Conservation (phyloP, 2,329 filamentous ascomycete genomes). For the Nemania sp. region DNA sequence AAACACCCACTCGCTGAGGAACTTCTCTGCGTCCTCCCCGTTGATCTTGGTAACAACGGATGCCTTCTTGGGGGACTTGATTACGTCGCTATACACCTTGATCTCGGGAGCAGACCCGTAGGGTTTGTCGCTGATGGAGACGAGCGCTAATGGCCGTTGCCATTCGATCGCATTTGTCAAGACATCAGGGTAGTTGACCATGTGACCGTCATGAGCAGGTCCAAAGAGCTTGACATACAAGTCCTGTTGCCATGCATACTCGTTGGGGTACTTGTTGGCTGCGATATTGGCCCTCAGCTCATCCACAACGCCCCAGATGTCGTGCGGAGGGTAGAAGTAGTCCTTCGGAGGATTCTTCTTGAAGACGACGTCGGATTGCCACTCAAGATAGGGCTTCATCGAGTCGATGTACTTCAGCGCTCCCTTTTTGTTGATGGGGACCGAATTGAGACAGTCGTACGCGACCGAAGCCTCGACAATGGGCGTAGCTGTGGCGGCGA, state of each 20-base stretch:
- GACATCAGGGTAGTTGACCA: conserved; percentile 46
- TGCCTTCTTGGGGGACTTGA: conserved; percentile 36
- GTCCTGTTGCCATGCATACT: conserved; percentile 47
- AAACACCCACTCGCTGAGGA: conserved; percentile 37
- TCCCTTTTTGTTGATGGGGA: conserved; percentile 45
- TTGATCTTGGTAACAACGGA: conserved; percentile 39
- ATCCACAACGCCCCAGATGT: conserved; percentile 43
- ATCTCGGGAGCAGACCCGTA: conserved; percentile 35
- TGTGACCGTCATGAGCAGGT: conserved; percentile 47
- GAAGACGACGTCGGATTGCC: conserved; percentile 45
- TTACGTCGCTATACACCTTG: conserved; percentile 41
- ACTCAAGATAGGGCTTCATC: conserved; percentile 47
- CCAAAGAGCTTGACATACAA: conserved; percentile 45
- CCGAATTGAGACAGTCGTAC: conserved; percentile 46
- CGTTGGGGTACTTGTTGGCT: conserved; percentile 42
- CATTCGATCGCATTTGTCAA: conserved; percentile 44
- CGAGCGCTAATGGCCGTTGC: conserved; percentile 36
- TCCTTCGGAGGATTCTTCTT: conserved; percentile 44
- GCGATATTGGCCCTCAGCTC: conserved; percentile 39
- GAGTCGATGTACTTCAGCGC: conserved; percentile 46
- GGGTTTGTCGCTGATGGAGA: conserved; percentile 38
- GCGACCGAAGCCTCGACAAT: conserved; percentile 44
- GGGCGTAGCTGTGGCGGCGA: conserved; percentile 36
- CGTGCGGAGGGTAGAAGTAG: conserved; percentile 45
- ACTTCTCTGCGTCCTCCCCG: conserved; percentile 36